Conservation (phyloP, 2,329 filamentous ascomycete species). For the Phialemoniopsis sp. region DNA sequence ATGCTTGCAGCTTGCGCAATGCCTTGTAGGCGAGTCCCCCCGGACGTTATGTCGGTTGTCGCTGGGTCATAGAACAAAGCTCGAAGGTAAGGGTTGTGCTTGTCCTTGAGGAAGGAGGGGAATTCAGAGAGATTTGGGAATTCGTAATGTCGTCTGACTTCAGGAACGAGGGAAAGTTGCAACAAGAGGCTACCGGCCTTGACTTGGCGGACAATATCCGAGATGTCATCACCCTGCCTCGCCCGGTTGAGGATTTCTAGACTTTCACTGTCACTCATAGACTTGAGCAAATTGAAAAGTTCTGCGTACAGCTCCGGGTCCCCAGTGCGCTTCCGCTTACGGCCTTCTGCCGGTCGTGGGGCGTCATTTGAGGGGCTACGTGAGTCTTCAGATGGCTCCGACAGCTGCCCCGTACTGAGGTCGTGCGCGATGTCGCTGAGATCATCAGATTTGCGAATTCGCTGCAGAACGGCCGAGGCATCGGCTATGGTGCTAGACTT, state of each 20-base stretch:
- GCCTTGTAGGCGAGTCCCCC: conserved; percentile 5
- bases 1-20: neutral
- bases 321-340: too few species aligned
- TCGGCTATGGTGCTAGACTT: too few species aligned
- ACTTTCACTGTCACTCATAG: too few species aligned
- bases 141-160: conserved; percentile 30
- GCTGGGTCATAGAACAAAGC: conserved; percentile 20
- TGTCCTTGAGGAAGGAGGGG: conserved; percentile 17
- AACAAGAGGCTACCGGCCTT: conserved; percentile 29
- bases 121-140: conserved; percentile 29
- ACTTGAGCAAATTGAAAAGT: too few species aligned
- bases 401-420: too few species aligned
- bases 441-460: too few species aligned
- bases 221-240: conserved; percentile 5
- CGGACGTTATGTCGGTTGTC: conserved; percentile 8
- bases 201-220: conserved; percentile 20
- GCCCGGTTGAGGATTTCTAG: neutral
- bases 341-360: too few species aligned
- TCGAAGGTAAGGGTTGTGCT: conserved; percentile 20
- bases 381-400: too few species aligned
- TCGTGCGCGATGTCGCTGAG: too few species aligned
- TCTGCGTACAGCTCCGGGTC: too few species aligned
- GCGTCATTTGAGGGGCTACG: too few species aligned
- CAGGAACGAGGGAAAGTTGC: conserved; percentile 29
- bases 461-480: too few species aligned